Evolutionary conservation across 2,329 filamentous ascomycete genomes (phyloP), one percentile per base, ranked within the genome.

Genomic region (Hypoxylon sp.): DNA sequence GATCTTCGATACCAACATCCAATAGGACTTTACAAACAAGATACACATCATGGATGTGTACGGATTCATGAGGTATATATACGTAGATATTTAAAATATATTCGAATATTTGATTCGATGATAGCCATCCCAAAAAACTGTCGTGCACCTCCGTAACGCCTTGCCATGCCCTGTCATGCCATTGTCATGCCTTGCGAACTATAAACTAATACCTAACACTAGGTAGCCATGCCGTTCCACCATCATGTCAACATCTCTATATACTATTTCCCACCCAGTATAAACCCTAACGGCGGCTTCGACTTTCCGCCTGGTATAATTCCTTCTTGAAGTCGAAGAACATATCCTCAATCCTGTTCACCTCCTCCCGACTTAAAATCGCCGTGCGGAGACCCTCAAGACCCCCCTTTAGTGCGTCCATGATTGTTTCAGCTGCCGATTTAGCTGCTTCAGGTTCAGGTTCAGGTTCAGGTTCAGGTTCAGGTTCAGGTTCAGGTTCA

Each of bases 261-360:
- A 52, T 46, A 20, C 39, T 41, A 41, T 56, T 32, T 51, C 37
- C 52, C 30, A 20, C 8, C 22, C 47, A 3, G 17, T 54, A 5
- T 11, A 60, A 48, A 28, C 37, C 57, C 53, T 58, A 59, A 32
- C 34, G 32, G 37, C 75, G 71, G 37, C 85, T 84, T 64, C 90
- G 83, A 71, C 81, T 81, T 71, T 88, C 88, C 15, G 91, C 92
- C 58, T 89, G 87, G 74, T 91, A 91, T 53, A 94, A 83, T 75
- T 91, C 88, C 66, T 86, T 84, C 75, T 91, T 89, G 68, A 94
- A 87, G 75, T 94, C 90, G 80, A 94, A 92, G 73, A 95, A 82
- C 70, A 92, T 79, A 73, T 94, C 90, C 72, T 95, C 92, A 68
- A 95, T 83, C 73, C 89, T 84, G 62, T 88, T 84, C 55, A 93